Evolutionary conservation across 208 protist genomes (phyloP), one percentile per base, ranked within the genome.

Genomic region (Crithidia brevicula): DNA sequence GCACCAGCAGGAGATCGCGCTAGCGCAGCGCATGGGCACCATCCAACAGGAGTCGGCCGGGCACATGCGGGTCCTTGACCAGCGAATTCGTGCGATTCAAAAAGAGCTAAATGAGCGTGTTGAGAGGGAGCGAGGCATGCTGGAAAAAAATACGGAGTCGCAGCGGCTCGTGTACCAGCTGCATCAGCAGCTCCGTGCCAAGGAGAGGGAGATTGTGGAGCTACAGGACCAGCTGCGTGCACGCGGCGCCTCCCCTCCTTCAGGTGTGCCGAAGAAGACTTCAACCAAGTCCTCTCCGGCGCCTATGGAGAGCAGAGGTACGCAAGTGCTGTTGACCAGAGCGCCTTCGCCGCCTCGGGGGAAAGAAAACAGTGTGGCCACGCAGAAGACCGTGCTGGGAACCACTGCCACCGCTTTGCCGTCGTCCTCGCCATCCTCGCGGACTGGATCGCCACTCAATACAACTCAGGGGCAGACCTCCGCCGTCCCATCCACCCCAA

Each of bases 11-110:
- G 88, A 94, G 64, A 64, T 91, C 28, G 88, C 91, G 11, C 61
- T 96, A 47, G 86, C 87, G 49, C 91, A 94, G 63, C 82, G 88
- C 36, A 92, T 94, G 82, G 81, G 80, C 15, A 70, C 77, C 28
- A 86, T 96, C 16, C 91, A 96, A 58, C 68, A 84, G 45, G 88
- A 94, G 73, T 87, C 88, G 3, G 74, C 70, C 18, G 81, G 80
- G 16, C 75, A 88, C 34, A 82, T 94, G 60, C 82, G 75, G 49
- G 61, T 62, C 18, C 76, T 96, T 11, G 84, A 85, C 9, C 72
- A 79, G n/a, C 81, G 86, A 25, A 73, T 96, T 42, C 64, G 77
- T 30, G 60, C 79, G 18, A 86, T 96, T 30, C 88, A 94, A 49
- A 73, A 75, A 16, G 85, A 96, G 74, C 78, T 96, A 10, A 76